Evolutionary conservation across 257 asterid genomes (phyloP).

Genomic region (Lavandula angustifolia): DNA sequence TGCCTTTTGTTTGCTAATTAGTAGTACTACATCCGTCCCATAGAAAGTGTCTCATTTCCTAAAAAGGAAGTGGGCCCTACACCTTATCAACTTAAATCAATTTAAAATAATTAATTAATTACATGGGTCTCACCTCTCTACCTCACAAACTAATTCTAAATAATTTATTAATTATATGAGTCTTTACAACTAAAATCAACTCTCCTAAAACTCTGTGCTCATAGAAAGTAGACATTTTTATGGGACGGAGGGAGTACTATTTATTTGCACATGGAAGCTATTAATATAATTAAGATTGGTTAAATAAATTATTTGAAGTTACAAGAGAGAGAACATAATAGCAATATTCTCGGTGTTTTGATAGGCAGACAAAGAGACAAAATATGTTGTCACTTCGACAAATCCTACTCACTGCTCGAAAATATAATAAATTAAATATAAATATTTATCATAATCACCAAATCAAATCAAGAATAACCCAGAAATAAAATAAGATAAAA

Average conservation of each 20-base stretch:
- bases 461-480: constrained; percentile 36
- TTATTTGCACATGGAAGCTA: constrained; percentile 30
- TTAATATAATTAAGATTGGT: constrained; percentile 2
- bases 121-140: too few relatives aligned
- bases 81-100: too few relatives aligned
- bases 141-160: too few relatives aligned
- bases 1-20: background rate
- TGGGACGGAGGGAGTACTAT: too few relatives aligned
- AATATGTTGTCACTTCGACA: constrained; percentile 63
- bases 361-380: constrained; percentile 63
- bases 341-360: constrained; percentile 72
- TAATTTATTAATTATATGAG: too few relatives aligned
- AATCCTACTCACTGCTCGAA: constrained; percentile 35
- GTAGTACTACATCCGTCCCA: too few relatives aligned
- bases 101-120: too few relatives aligned
- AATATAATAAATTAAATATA: background rate
- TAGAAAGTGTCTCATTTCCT: too few relatives aligned
- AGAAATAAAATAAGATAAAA: constrained; percentile 1
- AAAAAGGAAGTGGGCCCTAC: too few relatives aligned
- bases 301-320: constrained; percentile 8
- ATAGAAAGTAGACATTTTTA: too few relatives aligned
- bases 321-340: constrained; percentile 37
- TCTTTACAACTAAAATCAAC: too few relatives aligned
- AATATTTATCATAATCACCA: constrained; percentile 29
- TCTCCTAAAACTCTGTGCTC: too few relatives aligned